phyloP scores from a whole-genome alignment of 2,329 filamentous ascomycete species.

The Whalleya microplaca region DNA sequence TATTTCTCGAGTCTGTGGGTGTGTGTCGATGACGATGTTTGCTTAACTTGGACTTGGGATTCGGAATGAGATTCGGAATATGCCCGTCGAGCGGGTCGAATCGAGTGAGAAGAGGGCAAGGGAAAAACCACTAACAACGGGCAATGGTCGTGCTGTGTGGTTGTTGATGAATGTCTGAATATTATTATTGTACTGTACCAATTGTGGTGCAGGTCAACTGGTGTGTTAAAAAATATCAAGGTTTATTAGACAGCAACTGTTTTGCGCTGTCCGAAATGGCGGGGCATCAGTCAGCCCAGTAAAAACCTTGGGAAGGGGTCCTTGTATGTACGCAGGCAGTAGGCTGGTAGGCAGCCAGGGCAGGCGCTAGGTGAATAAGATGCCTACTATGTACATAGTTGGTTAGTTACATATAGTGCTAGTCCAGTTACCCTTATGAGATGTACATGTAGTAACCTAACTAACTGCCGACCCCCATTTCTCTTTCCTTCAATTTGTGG shows the following conservation, averaged over 20 bases:
- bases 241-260: neutral
- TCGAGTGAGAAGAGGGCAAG: neutral
- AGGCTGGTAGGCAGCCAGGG: neutral
- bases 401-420: too few species aligned
- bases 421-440: too few species aligned
- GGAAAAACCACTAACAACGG: neutral
- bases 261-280: constrained; percentile 10
- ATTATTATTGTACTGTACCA: constrained; percentile 1
- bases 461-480: too few species aligned
- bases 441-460: too few species aligned
- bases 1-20: neutral
- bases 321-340: neutral
- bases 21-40: neutral
- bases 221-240: neutral
- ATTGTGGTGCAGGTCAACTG: neutral
- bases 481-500: too few species aligned
- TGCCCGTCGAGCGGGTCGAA: constrained; percentile 10
- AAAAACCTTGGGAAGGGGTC: neutral
- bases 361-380: too few species aligned
- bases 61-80: neutral
- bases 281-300: constrained; percentile 4
- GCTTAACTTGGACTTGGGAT: neutral
- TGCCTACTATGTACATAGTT: neutral
- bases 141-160: neutral
- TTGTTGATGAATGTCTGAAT: neutral